Percentiles rank a stretch among this genome's conserved stretches.
Evolutionary conservation across 2,329 filamentous ascomycete species (phyloP).

Genomic region (Decorospora gaudefroyi): DNA sequence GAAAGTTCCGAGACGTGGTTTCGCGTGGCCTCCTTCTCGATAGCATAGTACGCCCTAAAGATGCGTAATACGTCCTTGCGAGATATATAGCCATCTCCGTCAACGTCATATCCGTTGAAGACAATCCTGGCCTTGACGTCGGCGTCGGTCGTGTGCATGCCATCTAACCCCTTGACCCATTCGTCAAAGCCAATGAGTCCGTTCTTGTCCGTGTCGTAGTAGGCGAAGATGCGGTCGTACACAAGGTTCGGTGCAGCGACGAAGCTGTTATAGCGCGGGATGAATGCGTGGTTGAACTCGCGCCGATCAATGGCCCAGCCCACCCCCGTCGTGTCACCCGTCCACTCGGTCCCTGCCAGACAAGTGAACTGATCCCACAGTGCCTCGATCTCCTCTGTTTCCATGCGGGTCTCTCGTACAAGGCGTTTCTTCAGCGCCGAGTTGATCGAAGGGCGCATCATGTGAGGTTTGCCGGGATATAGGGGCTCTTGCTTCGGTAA

Average conservation of each 20-base stretch:
- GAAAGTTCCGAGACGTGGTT: conserved; percentile 79
- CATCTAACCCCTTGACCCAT: conserved; percentile 80
- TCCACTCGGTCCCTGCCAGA: conserved; percentile 84
- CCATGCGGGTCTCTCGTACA: conserved; percentile 57
- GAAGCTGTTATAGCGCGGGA: conserved; percentile 78
- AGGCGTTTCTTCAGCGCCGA: conserved; percentile 68
- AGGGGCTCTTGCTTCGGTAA: conserved; percentile 65
- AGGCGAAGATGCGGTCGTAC: conserved; percentile 94
- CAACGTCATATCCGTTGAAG: conserved; percentile 89
- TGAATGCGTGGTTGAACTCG: conserved; percentile 89
- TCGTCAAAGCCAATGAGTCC: conserved; percentile 90
- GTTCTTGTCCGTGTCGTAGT: conserved; percentile 91
- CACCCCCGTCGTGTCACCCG: conserved; percentile 76
- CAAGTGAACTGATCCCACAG: conserved; percentile 97
- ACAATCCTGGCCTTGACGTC: conserved; percentile 61
- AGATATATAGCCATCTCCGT: conserved; percentile 82
- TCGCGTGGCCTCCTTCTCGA: conserved; percentile 85
- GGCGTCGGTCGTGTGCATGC: conserved; percentile 56
- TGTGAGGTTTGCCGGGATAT: conserved; percentile 67
- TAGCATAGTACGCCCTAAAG: conserved; percentile 88
- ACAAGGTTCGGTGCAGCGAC: conserved; percentile 84
- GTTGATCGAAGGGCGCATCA: conserved; percentile 69
- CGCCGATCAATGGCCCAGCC: conserved; percentile 85
- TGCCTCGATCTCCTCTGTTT: conserved; percentile 85
- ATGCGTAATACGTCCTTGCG: conserved; percentile 87